A percentile compares a stretch with the other conserved stretches of the same genome.
Conservation (phyloP, 1,284 basidiomycete species). For the Marasmius tenuissimus region DNA sequence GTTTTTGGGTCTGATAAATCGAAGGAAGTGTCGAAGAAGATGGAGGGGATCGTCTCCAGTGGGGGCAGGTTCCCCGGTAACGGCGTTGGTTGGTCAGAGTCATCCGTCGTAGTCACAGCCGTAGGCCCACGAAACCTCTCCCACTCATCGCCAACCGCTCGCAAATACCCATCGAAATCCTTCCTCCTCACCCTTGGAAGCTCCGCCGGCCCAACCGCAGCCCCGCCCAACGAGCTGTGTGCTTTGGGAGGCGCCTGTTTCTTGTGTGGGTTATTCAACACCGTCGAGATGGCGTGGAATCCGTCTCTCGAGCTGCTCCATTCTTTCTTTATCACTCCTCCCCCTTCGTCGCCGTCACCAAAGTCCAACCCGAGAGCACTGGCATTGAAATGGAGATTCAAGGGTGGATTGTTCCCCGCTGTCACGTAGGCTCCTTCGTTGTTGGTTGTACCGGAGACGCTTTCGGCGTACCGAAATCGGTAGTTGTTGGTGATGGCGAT, state of each 20-base stretch:
- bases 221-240: conserved; percentile 63
- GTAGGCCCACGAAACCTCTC: conserved; percentile 54
- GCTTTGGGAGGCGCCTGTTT: conserved; percentile 83
- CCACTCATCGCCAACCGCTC: conserved; percentile 76
- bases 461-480: neutral
- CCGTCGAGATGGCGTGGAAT: conserved; percentile 64
- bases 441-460: too few relatives aligned
- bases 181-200: conserved; percentile 80
- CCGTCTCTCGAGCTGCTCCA: neutral
- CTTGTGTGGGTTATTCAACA: conserved; percentile 85
- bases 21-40: conserved; percentile 82
- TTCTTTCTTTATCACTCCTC: neutral
- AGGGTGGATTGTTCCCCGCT: too few relatives aligned
- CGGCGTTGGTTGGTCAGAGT: conserved; percentile 7
- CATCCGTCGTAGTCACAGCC: conserved; percentile 20
- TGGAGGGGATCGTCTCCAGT: conserved; percentile 75
- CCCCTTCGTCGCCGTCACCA: too few relatives aligned
- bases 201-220: conserved; percentile 67
- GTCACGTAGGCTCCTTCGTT: too few relatives aligned
- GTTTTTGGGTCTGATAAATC: conserved; percentile 85
- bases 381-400: too few relatives aligned
- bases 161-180: conserved; percentile 84
- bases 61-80: conserved; percentile 54
- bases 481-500: neutral
- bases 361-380: too few relatives aligned